These are phyloP conservation scores for Torulaspora franciscae DNA, from an alignment of 805 yeast genomes.

Conservation along the genomic window DNA sequence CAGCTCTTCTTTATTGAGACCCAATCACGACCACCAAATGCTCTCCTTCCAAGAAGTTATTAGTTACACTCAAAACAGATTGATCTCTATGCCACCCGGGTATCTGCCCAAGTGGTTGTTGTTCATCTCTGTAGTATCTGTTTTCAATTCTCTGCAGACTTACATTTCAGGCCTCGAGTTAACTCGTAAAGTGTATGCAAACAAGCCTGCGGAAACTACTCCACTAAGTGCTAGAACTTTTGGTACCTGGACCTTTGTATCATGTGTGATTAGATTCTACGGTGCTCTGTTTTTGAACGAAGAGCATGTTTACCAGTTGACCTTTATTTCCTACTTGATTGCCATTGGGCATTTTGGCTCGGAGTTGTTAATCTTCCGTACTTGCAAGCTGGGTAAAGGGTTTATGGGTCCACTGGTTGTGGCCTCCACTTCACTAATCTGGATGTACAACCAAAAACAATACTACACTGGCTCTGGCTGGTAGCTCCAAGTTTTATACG, in stretches of 20 bases:
- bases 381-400: constrained; percentile 83
- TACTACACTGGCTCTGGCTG: constrained; percentile 45
- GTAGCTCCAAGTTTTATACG: constrained; percentile 9
- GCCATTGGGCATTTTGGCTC: constrained; percentile 79
- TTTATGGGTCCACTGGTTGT: constrained; percentile 85
- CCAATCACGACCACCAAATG: constrained; percentile 19
- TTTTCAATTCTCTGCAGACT: constrained; percentile 85
- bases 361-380: constrained; percentile 77
- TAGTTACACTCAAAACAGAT: constrained; percentile 27
- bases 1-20: background rate
- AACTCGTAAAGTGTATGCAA: constrained; percentile 75
- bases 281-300: constrained; percentile 75
- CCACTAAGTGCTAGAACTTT: constrained; percentile 87
- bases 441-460: constrained; percentile 76
- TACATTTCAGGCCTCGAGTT: constrained; percentile 69
- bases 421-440: constrained; percentile 60
- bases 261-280: constrained; percentile 77
- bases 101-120: constrained; percentile 71
- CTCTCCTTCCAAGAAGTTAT: constrained; percentile 34
- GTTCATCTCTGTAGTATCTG: constrained; percentile 81
- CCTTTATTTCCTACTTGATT: constrained; percentile 71
- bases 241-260: constrained; percentile 94
- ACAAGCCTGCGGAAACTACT: constrained; percentile 55
- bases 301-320: constrained; percentile 69
- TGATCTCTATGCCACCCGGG: constrained; percentile 43